Base-by-base conservation (phyloP, 1,284 basidiomycete genomes). In the Ceratobasidium papillatum region DNA sequence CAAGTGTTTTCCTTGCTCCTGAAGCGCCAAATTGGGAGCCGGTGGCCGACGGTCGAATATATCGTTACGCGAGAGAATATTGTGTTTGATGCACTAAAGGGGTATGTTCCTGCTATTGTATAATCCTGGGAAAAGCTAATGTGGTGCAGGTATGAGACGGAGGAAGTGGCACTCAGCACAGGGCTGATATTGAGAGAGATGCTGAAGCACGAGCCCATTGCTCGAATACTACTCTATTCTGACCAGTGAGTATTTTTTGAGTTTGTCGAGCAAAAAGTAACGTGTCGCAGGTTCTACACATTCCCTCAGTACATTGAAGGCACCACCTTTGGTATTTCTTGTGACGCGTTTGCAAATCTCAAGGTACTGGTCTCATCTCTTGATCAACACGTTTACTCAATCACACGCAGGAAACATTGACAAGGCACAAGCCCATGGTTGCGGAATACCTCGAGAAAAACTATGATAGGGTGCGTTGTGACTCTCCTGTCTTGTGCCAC, bases 181-280 rank as follows among this genome's bases (percentile, higher is more conserved):
- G 98, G 98, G 8, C 97, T 99, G 94, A 94, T 99, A 75, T 85
- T 99, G 64, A 92, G 95, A 78, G 98, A 99, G 85, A 99, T 99
- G 94, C 84, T 99, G 76, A 88, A 94, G 76, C 94, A 98, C 81
- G 98, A 99, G 82, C 88, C 91, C 62, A 84, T 99, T 32, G 93
- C 93, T 71, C 95, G 96, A 85, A 91, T 96, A 68, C 82, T 99
- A 65, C 87, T 99, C 38, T 90, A 98, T 81, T 96, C 95, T 9
- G 95, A 99, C 77, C 90, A 96, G 95, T 96, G 80, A 81, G 93
- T 87, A 19, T 56, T 74, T 47, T 19, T 22, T 14, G 17, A 3
- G 30, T 22, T 30, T 45, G 25, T 52, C 47, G 52, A 51, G 30
- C 52, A 11, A n/a, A 4, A 47, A 14, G 17, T 30, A 9, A 19